A percentile compares a stretch with the other conserved stretches of the same genome.
Conservation (phyloP, 208 protist species). For the Trypanosoma melophagium region DNA sequence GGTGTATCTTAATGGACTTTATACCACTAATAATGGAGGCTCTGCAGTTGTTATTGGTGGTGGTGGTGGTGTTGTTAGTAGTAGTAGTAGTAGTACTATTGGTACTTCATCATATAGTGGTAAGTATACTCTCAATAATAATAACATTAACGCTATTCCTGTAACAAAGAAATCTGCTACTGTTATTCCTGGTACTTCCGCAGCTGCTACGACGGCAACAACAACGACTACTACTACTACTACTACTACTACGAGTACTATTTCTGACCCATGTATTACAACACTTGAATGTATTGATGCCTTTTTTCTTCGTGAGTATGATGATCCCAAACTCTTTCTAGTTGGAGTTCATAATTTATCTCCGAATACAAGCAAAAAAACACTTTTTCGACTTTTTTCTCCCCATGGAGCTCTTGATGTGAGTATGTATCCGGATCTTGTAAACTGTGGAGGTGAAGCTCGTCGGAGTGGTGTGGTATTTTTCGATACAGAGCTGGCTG, state of each 20-base stretch:
- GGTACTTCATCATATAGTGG: background rate
- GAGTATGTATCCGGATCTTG: conserved; percentile 43
- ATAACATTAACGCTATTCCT: background rate
- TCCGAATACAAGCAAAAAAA: conserved; percentile 39
- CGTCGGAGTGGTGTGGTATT: conserved; percentile 67
- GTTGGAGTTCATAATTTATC: conserved; percentile 73
- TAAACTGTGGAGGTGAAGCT: conserved; percentile 43
- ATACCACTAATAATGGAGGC: background rate
- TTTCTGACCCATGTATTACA: background rate
- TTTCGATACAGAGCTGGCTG: conserved; percentile 54
- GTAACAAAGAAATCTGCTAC: background rate
- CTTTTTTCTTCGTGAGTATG: conserved; percentile 48
- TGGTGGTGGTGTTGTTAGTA: background rate
- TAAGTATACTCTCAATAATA: background rate
- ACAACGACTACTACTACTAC: background rate
- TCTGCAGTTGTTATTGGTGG: background rate
- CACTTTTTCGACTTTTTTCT: conserved; percentile 69
- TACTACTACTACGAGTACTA: background rate
- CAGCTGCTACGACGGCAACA: background rate
- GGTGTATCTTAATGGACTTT: conserved; percentile 22
- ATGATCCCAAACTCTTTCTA: conserved; percentile 37
- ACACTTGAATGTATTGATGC: conserved; percentile 42
- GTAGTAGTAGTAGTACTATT: background rate
- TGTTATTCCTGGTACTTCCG: background rate
- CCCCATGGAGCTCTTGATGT: conserved; percentile 62